Conservation (phyloP, 2,329 filamentous ascomycete species). For the Ophiostoma triangulosporum region DNA sequence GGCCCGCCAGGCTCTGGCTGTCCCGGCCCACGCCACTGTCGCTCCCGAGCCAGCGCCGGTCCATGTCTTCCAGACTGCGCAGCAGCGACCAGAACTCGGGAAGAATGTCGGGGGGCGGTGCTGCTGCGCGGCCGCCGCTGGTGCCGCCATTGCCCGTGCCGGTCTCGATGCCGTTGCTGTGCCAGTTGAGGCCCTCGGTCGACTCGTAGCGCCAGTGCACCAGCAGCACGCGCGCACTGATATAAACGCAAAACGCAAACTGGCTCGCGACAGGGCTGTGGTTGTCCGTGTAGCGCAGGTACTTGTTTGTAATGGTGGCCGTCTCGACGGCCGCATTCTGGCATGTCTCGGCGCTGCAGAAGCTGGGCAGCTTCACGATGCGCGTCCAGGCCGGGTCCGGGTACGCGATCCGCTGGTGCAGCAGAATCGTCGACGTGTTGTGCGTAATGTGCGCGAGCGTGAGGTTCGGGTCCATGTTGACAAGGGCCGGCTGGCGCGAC, state of each 20-base stretch:
- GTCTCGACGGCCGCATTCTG: conserved; percentile 31
- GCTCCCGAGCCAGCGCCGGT: conserved; percentile 9
- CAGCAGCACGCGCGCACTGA: conserved; percentile 26
- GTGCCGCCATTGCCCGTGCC: neutral
- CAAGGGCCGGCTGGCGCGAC: conserved; percentile 17
- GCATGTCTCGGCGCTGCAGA: conserved; percentile 35
- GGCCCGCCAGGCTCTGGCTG: conserved; percentile 3
- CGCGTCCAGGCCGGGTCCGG: conserved; percentile 20
- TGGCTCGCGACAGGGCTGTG: conserved; percentile 21
- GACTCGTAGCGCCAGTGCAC: conserved; percentile 16
- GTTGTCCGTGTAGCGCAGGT: conserved; percentile 24
- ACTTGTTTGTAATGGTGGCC: conserved; percentile 31
- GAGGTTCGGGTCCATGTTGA: conserved; percentile 33
- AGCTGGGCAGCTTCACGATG: conserved; percentile 26
- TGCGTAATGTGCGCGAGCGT: conserved; percentile 35
- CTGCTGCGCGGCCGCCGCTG: neutral
- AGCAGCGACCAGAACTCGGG: conserved; percentile 15
- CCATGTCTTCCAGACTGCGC: conserved; percentile 10
- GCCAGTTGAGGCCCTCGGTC: neutral
- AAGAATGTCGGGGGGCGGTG: neutral
- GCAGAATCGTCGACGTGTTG: conserved; percentile 34
- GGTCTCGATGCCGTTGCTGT: neutral
- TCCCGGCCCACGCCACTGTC: neutral
- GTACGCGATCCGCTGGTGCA: conserved; percentile 35
- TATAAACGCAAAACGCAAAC: conserved; percentile 32